phyloP scores from a whole-genome alignment of 2,329 filamentous ascomycete species.

The Fusarium citri region DNA sequence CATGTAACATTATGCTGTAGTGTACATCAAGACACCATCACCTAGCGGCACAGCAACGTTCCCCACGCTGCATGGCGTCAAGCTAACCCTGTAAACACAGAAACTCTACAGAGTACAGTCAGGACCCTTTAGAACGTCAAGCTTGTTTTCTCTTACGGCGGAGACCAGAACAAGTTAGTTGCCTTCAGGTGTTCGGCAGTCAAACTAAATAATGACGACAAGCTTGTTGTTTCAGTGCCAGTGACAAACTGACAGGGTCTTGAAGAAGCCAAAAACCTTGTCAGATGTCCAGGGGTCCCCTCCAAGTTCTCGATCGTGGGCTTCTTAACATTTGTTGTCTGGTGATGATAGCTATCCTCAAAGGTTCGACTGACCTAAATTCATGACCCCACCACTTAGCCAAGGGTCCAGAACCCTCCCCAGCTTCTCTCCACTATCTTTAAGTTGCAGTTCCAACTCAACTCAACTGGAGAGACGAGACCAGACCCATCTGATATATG shows the following conservation, averaged over 20 bases:
- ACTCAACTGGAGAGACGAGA: background rate
- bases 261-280: background rate
- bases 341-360: background rate
- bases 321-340: conserved; percentile 2
- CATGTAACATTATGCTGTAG: conserved; percentile 9
- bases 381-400: conserved; percentile 23
- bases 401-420: conserved; percentile 37
- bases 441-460: conserved; percentile 4
- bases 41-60: conserved; percentile 12
- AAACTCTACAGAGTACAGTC: background rate
- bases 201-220: conserved; percentile 28
- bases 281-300: conserved; percentile 14
- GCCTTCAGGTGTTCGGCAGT: background rate
- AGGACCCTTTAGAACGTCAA: conserved; percentile 16
- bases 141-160: conserved; percentile 13
- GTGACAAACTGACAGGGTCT: conserved; percentile 10
- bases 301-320: conserved; percentile 18
- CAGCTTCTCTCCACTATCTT: conserved; percentile 10
- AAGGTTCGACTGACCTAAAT: background rate
- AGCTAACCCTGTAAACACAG: conserved; percentile 7
- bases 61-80: conserved; percentile 36
- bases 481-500: background rate
- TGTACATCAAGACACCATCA: background rate
- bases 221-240: conserved; percentile 2
- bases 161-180: conserved; percentile 1